Percentiles rank a stretch among this genome's conserved stretches.
Conservation (phyloP, 805 yeast genomes). For the Kodamaea hsintzibuensis region DNA sequence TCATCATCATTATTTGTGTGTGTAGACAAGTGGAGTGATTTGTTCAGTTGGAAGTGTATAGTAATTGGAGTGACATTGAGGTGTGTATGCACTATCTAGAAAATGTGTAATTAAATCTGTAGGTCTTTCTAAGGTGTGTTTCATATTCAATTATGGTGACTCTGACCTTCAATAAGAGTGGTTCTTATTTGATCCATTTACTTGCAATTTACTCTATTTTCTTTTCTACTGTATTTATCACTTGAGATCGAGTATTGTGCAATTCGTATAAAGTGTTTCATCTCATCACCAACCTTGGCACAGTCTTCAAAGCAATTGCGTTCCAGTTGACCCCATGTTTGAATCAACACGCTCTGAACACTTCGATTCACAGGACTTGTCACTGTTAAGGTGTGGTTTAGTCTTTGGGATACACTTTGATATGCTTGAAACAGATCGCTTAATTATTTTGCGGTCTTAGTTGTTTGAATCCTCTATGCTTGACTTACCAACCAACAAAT, state of each 20-base stretch:
- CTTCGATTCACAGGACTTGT: background rate
- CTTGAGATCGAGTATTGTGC: background rate
- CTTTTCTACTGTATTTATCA: background rate
- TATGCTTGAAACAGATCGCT: background rate
- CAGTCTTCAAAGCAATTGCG: background rate
- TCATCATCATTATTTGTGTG: conserved; percentile 1
- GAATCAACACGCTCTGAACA: background rate
- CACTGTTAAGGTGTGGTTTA: too few species aligned
- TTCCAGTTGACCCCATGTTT: background rate
- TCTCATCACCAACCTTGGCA: background rate
- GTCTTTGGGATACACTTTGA: too few species aligned
- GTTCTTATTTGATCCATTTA: background rate
- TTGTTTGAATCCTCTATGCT: background rate
- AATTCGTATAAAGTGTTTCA: background rate
- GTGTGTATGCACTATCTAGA: background rate
- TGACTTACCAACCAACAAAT: background rate
- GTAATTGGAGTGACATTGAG: background rate
- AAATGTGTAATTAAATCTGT: background rate
- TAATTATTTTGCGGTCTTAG: background rate
- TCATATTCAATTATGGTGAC: background rate
- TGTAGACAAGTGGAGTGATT: background rate
- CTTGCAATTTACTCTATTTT: background rate
- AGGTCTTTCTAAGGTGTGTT: background rate
- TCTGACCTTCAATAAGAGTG: too few species aligned
- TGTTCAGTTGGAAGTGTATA: background rate